Evolutionary conservation across 202 grass and related monocot genomes (phyloP).

Genomic region (Zizania palustris): DNA sequence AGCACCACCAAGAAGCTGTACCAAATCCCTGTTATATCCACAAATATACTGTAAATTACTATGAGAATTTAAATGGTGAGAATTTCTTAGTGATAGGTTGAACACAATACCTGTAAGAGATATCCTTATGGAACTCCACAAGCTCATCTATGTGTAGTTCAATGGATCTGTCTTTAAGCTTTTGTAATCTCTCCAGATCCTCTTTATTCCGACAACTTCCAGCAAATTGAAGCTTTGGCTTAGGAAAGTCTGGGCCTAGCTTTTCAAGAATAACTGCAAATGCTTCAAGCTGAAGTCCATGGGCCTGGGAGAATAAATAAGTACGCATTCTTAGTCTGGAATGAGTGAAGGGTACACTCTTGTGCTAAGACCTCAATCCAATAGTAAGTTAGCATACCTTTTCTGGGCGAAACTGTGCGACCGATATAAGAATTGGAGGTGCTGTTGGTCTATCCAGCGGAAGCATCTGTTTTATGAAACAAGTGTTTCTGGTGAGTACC

Average conservation of each 20-base stretch:
- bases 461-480: constrained; percentile 65
- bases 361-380: constrained; percentile 17
- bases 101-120: constrained; percentile 64
- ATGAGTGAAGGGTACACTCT: not conserved
- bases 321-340: constrained; percentile 35
- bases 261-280: constrained; percentile 75
- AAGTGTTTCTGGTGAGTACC: constrained; percentile 38
- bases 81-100: not conserved
- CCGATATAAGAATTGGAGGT: constrained; percentile 81
- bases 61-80: not conserved
- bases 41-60: constrained; percentile 18
- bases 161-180: constrained; percentile 66
- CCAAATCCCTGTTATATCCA: constrained; percentile 63
- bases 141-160: constrained; percentile 75
- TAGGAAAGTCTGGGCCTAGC: constrained; percentile 53
- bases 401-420: constrained; percentile 96
- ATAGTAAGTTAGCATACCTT: constrained; percentile 54
- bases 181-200: constrained; percentile 80
- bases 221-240: constrained; percentile 80
- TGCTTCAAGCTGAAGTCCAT: constrained; percentile 89
- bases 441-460: constrained; percentile 70
- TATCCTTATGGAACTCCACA: constrained; percentile 85
- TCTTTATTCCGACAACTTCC: constrained; percentile 87
- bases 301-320: constrained; percentile 52
- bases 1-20: constrained; percentile 74